phyloP scores from a whole-genome alignment of 257 asterid species.

The Ballota nigra region DNA sequence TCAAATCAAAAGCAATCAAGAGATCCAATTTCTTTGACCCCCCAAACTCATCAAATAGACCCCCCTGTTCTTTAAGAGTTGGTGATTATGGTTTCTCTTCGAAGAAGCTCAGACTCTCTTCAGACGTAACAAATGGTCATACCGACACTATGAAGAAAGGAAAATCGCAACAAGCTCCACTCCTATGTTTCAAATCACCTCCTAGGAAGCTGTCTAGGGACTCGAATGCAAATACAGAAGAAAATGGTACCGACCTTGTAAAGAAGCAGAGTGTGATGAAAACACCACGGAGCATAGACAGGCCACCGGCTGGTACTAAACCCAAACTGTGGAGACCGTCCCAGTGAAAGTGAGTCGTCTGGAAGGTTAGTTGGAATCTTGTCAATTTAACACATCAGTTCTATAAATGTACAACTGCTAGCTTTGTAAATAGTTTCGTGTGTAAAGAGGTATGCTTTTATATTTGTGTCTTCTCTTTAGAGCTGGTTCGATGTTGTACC shows the following conservation, averaged over 20 bases:
- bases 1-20: constrained; percentile 47
- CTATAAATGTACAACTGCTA: constrained; percentile 28
- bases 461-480: constrained; percentile 18
- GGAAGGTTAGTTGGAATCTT: constrained; percentile 24
- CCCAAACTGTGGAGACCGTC: constrained; percentile 47
- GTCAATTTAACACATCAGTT: constrained; percentile 10
- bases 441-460: constrained; percentile 39
- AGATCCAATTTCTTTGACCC: constrained; percentile 42
- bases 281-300: constrained; percentile 54
- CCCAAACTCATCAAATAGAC: constrained; percentile 36
- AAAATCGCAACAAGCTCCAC: constrained; percentile 37
- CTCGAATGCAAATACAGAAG: constrained; percentile 34
- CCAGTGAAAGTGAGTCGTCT: constrained; percentile 35
- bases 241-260: constrained; percentile 36
- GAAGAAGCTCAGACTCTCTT: constrained; percentile 60
- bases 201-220: constrained; percentile 51
- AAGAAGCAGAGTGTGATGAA: constrained; percentile 51
- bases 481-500: constrained; percentile 38
- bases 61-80: constrained; percentile 31
- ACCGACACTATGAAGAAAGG: constrained; percentile 39
- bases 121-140: constrained; percentile 29
- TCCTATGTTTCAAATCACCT: constrained; percentile 48
- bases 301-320: constrained; percentile 39
- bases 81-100: constrained; percentile 46
- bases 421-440: constrained; percentile 45